Evolutionary conservation across 1,284 basidiomycete genomes (phyloP), one percentile per base, ranked within the genome.

Genomic region (Sanguinoderma infundibulare): DNA sequence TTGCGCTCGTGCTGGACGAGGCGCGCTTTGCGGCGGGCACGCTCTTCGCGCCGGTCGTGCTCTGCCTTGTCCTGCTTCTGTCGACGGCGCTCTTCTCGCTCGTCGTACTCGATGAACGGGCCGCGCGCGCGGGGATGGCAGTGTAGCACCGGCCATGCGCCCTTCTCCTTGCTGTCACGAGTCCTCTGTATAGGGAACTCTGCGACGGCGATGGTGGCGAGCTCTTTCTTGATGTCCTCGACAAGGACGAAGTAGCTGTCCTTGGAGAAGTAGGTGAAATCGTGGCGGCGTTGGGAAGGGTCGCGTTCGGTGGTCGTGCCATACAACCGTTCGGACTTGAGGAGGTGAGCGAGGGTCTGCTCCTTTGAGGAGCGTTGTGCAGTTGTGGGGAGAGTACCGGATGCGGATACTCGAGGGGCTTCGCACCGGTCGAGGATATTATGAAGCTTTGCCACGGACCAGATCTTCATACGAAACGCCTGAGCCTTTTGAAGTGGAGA

Each of bases 291-390:
- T 55, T 96, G 92, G 12, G 86, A 89, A 1, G 94, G 89, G 76
- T 99, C 98, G 40, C 96, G 90, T 78, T 99, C 98, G 4, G 87
- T 90, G 2, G 42, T 46, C 1, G 90, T 91, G 49, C 98, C 98
- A 68, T 95, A 88, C 40, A 95, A 78, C 66, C 89, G 89, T 74
- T 99, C 98, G 32, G 92, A 90, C 66, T 94, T 89, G 47, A 99
- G 85, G 40, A 99, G 85, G 51, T 81, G 80, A 55, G 85, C 80
- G 53, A 92, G 78, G 67, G 85, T 78, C 28, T 75, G 77, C 62
- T 78, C 66, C 47, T 71, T 69, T 57, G 57, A 57, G 12, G 59
- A 54, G 39, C 61, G 66, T 57, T 51, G 75, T 53, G 51, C 71
- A 61, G 57, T 72, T 64, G 62, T 74, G 71, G 53, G 72, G n/a